Percentiles rank a stretch among this genome's conserved stretches.
phyloP scores from a whole-genome alignment of 352 stramenopile genomes.

The Globisporangium middletonii region DNA sequence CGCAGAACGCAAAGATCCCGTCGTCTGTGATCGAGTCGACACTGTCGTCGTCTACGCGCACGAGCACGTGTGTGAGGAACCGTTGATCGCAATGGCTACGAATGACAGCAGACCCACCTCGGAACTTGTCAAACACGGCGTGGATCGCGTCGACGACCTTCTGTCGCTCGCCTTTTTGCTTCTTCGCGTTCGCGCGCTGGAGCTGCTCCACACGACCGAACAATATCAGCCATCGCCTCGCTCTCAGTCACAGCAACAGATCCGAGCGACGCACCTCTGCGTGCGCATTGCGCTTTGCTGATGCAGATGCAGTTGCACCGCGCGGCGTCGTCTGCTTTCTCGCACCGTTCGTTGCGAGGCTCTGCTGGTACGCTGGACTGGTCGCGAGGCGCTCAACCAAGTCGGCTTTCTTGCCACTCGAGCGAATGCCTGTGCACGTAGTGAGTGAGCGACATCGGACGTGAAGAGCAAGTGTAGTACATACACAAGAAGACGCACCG shows the following conservation, averaged over 20 bases:
- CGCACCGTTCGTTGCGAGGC: constrained; percentile 19
- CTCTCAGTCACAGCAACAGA: background rate
- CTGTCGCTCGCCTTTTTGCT: constrained; percentile 33
- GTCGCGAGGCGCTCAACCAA: constrained; percentile 65
- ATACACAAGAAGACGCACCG: background rate
- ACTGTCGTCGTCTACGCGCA: constrained; percentile 50
- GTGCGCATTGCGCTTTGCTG: background rate
- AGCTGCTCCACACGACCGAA: background rate
- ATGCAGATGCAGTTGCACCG: constrained; percentile 5
- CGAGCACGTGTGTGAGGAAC: constrained; percentile 1
- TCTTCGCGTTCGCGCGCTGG: constrained; percentile 32
- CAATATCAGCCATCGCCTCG: too few relatives aligned
- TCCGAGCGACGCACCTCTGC: background rate
- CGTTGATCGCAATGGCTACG: too few relatives aligned
- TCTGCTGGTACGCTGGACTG: constrained; percentile 44
- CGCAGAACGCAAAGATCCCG: constrained; percentile 69
- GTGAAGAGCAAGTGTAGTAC: background rate
- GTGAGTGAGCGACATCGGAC: background rate
- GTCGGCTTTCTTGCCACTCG: constrained; percentile 67
- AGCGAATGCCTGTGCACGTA: constrained; percentile 44
- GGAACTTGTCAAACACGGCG: constrained; percentile 50
- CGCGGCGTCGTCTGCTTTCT: constrained; percentile 28
- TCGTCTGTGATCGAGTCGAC: constrained; percentile 70
- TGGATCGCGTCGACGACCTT: constrained; percentile 39
- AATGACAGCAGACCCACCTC: constrained; percentile 39